Base-by-base conservation (phyloP, 306 rosid genomes). In the Quercus gilva region DNA sequence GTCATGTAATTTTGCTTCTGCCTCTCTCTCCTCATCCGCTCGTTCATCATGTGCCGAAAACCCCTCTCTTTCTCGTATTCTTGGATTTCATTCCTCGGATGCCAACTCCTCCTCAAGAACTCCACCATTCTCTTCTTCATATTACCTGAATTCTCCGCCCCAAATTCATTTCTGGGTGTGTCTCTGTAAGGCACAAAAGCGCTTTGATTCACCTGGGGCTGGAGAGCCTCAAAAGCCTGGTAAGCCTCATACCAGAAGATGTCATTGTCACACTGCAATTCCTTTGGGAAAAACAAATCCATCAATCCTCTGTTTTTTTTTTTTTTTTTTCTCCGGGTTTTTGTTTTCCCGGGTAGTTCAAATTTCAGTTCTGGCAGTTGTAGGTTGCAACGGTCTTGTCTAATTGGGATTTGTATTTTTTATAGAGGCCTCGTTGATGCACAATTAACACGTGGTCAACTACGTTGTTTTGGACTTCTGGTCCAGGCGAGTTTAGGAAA, bases 11-110 rank as follows among this genome's bases (percentile, higher is more conserved):
- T 23, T 45, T 82, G 78, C 56, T 79, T 81, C 59, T 88, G 83
- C 63, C 43, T 88, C 76, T 86, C 88, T 65, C 91, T 76, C 71
- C 91, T 84, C 83, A 31, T 26, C 45, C 91, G 73, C 79, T 88
- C 91, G n/a, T 74, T 81, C 76, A 88, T 28, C 89, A 83, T 88
- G 80, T 85, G 91, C 53, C 78, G 49, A 11, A 72, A 75, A 74
- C 83, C 13, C 61, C 61, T 71, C 2, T 81, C 89, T 53, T 13
- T 78, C 68, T 73, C 78, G 19, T 64, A 37, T 14, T 53, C 82
- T 4, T 19, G 15, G 0, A 1, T 12, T 33, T 61, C 55, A 9
- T 0, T 43, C 18, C 20, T 31, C 11, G 28, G 76, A 2, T 55
- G 28, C 68, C 75, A 71, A 2, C 76, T 79, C 21, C 52, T 85